Evolutionary conservation across 441 rosid genomes (phyloP).

Genomic region (Erysimum cheiri): DNA sequence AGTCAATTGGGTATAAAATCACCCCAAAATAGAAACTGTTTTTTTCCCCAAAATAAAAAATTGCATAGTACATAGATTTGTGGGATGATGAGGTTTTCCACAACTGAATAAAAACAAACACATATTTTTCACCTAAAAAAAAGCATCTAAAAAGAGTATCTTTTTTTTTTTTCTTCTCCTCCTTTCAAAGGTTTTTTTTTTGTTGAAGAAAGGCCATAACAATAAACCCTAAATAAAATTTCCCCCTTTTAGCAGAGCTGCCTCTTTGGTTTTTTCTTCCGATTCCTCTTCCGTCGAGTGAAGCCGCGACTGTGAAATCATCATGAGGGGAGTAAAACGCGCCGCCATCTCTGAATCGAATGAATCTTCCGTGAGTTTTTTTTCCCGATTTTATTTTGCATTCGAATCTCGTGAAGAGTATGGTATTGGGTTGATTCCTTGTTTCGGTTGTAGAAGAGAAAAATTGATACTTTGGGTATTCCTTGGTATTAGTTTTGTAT

Average conservation of each 20-base stretch:
- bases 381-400: not conserved
- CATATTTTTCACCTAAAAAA: not conserved
- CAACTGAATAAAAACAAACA: not conserved
- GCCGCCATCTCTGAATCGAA: constrained; percentile 57
- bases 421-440: not conserved
- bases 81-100: constrained; percentile 23
- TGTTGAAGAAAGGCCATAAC: constrained; percentile 26
- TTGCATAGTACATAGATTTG: not conserved
- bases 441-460: not conserved
- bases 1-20: not conserved
- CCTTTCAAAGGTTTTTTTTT: not conserved
- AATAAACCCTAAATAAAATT: constrained; percentile 45
- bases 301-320: constrained; percentile 26
- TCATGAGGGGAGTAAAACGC: constrained; percentile 79
- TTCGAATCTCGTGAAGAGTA: constrained; percentile 31
- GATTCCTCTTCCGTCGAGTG: constrained; percentile 25
- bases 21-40: not conserved
- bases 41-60: not conserved
- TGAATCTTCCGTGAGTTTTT: constrained; percentile 66
- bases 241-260: constrained; percentile 31
- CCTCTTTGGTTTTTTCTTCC: constrained; percentile 10
- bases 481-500: not conserved
- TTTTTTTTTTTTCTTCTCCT: not conserved
- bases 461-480: not conserved
- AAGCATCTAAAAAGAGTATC: constrained; percentile 21